Conservation (phyloP, 2,329 filamentous ascomycete genomes). For the Blastomyces silverae region DNA sequence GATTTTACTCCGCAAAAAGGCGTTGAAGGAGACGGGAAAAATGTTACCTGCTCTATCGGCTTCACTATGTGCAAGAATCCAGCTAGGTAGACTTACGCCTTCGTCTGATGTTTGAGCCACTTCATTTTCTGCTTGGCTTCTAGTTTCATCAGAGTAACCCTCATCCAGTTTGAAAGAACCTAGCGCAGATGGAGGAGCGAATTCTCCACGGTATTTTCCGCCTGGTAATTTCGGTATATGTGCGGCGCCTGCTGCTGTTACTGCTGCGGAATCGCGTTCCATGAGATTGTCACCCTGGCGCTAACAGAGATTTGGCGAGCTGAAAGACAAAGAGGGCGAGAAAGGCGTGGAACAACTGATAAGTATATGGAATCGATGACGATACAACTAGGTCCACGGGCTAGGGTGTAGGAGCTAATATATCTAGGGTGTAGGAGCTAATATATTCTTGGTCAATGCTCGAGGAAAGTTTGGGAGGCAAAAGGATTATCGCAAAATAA, state of each 20-base stretch:
- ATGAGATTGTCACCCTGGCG: constrained; percentile 24
- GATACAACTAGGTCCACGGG: background rate
- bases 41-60: constrained; percentile 49
- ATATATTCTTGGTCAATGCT: background rate
- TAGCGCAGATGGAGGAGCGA: constrained; percentile 29
- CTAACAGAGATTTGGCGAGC: background rate
- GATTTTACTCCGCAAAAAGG: background rate
- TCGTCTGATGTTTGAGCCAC: constrained; percentile 34
- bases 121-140: constrained; percentile 42
- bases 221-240: constrained; percentile 27
- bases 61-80: constrained; percentile 50
- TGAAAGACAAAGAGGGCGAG: background rate
- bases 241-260: constrained; percentile 20
- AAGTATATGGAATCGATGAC: background rate
- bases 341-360: background rate
- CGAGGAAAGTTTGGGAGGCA: background rate
- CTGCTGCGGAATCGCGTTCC: constrained; percentile 26
- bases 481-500: background rate
- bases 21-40: background rate
- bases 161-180: constrained; percentile 62
- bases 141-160: constrained; percentile 74
- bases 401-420: background rate
- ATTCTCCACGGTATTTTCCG: constrained; percentile 26
- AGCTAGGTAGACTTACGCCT: constrained; percentile 46
- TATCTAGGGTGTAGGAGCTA: background rate